phyloP scores from a whole-genome alignment of 345 rosid genomes.

The Geranium rotundifolium region DNA sequence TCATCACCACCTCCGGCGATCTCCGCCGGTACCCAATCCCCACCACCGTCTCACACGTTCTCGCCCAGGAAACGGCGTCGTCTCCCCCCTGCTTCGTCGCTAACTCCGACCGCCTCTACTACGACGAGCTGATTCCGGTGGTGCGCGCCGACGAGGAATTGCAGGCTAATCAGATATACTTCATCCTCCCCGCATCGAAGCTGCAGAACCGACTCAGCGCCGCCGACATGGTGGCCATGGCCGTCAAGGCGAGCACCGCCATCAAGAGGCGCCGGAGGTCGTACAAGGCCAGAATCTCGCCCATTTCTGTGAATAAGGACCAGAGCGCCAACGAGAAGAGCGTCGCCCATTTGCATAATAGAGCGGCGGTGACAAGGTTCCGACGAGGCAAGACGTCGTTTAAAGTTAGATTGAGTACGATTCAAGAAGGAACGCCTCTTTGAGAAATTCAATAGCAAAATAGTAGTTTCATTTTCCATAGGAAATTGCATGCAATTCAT shows the following conservation, averaged over 20 bases:
- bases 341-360: not conserved
- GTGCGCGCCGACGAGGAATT: constrained; percentile 12
- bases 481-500: no score
- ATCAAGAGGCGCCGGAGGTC: constrained; percentile 4
- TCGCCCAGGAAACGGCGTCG: constrained; percentile 8
- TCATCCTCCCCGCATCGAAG: constrained; percentile 15
- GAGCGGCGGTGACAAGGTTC: not conserved
- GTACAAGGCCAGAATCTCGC: constrained; percentile 9
- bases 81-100: constrained; percentile 12
- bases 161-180: constrained; percentile 18
- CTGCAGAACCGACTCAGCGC: constrained; percentile 14
- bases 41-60: constrained; percentile 14
- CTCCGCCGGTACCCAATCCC: constrained; percentile 16
- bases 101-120: constrained; percentile 19
- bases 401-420: constrained; percentile 11
- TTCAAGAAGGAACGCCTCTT: constrained; percentile 6
- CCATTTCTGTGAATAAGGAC: constrained; percentile 6
- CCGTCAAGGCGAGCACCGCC: constrained; percentile 26
- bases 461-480: no score
- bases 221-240: constrained; percentile 25
- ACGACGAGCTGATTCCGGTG: constrained; percentile 17
- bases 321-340: constrained; percentile 5
- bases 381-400: constrained; percentile 10
- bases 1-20: constrained; percentile 14
- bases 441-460: no score